These are phyloP conservation scores for Dioscorea cayenensis DNA, from an alignment of 116 monocot species.

Conservation along the genomic window DNA sequence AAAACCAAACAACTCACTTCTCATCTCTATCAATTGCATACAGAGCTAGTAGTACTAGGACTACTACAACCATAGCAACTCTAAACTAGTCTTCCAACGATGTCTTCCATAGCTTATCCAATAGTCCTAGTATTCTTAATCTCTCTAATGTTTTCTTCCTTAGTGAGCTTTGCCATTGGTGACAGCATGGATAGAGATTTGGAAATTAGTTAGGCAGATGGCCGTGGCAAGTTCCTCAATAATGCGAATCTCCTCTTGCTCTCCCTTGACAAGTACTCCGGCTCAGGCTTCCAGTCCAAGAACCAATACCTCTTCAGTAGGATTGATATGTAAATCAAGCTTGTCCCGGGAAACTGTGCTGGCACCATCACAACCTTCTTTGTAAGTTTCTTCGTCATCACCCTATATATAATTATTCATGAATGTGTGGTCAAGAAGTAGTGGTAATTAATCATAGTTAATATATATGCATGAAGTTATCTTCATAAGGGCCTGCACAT, in stretches of 20 bases:
- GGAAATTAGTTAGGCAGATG: not conserved
- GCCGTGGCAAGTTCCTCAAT: constrained; percentile 1
- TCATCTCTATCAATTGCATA: too few species aligned
- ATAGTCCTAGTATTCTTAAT: not conserved
- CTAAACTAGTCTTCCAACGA: too few species aligned
- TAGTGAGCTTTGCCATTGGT: not conserved
- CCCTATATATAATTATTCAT: not conserved
- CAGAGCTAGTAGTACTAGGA: too few species aligned
- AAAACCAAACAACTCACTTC: too few species aligned
- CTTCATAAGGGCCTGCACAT: constrained; percentile 26
- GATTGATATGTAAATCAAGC: constrained; percentile 5
- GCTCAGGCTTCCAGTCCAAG: constrained; percentile 9
- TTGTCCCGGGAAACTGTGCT: constrained; percentile 2
- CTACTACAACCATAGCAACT: too few species aligned
- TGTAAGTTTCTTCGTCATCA: not conserved
- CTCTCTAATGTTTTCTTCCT: not conserved
- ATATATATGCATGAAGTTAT: constrained; percentile 15
- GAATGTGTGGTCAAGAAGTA: not conserved
- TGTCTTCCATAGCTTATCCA: too few species aligned
- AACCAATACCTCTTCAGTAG: constrained; percentile 1
- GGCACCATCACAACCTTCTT: constrained; percentile 8
- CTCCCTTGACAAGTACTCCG: constrained; percentile 14
- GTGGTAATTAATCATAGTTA: not conserved
- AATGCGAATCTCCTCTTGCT: constrained; percentile 6
- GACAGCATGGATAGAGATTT: not conserved